Evolutionary conservation across 164 flowering plant genomes (phyloP).

Genomic region (Berberis vulgaris): DNA sequence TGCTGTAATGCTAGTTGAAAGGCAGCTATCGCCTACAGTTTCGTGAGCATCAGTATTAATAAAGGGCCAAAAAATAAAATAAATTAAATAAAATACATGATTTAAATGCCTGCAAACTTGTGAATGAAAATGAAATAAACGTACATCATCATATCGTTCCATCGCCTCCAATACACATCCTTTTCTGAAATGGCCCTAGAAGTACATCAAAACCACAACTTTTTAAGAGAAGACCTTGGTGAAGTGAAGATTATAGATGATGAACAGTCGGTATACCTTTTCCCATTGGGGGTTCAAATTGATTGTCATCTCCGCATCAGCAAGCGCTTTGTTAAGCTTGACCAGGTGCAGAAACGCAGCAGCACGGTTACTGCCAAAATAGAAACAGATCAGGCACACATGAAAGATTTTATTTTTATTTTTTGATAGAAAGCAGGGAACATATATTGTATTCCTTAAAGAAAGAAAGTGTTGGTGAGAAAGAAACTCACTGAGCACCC

Average conservation of each 20-base stretch:
- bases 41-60: not conserved
- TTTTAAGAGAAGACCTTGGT: not conserved
- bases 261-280: constrained; percentile 43
- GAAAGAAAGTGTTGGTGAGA: too few relatives aligned
- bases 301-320: constrained; percentile 89
- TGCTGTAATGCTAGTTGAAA: constrained; percentile 63
- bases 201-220: constrained; percentile 10
- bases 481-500: too few relatives aligned
- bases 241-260: constrained; percentile 3
- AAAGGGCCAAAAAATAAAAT: not conserved
- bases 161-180: constrained; percentile 88
- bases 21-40: constrained; percentile 62
- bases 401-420: not conserved
- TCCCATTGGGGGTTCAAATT: constrained; percentile 85
- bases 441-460: too few relatives aligned
- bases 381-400: not conserved
- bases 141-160: constrained; percentile 85
- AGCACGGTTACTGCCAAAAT: constrained; percentile 72
- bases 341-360: constrained; percentile 87
- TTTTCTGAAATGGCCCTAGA: constrained; percentile 93
- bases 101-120: too few relatives aligned
- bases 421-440: too few relatives aligned
- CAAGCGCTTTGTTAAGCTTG: constrained; percentile 89
- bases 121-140: constrained; percentile 9
- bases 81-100: not conserved